Conservation (phyloP, 2,329 filamentous ascomycete species). For the Gnomoniopsis smithogilvyi region DNA sequence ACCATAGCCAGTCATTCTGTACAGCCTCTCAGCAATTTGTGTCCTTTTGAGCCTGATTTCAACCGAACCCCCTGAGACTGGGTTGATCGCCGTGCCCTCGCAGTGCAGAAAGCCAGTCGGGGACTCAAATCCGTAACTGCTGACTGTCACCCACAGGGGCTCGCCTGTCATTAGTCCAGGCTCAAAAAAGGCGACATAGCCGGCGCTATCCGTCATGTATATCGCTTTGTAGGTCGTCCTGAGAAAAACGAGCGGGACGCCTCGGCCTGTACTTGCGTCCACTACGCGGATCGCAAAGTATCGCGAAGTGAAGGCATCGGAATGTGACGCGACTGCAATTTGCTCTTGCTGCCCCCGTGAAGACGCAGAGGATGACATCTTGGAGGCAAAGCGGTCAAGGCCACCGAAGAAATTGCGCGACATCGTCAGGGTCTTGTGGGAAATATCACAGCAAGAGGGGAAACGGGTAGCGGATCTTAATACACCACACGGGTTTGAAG, state of each 20-base stretch:
- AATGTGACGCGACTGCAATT: not conserved
- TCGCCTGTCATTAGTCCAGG: slow-evolving; percentile 15
- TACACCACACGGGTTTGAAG: not conserved
- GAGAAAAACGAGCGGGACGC: slow-evolving; percentile 13
- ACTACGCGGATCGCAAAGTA: slow-evolving; percentile 14
- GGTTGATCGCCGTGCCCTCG: slow-evolving; percentile 11
- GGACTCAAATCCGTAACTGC: slow-evolving; percentile 17
- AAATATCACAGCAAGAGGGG: not conserved
- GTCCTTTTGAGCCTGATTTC: slow-evolving; percentile 15
- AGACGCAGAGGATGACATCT: slow-evolving; percentile 5
- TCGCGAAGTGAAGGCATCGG: not conserved
- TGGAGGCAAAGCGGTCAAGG: slow-evolving; percentile 11
- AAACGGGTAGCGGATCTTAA: not conserved
- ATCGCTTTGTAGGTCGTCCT: slow-evolving; percentile 13
- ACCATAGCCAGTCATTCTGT: slow-evolving; percentile 15
- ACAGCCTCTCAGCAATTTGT: slow-evolving; percentile 14
- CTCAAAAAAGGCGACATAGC: slow-evolving; percentile 17
- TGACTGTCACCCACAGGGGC: slow-evolving; percentile 15
- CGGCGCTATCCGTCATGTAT: slow-evolving; percentile 18
- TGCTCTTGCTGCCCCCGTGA: not conserved
- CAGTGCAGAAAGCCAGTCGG: slow-evolving; percentile 12
- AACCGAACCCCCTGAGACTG: not conserved
- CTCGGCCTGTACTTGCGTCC: slow-evolving; percentile 9
- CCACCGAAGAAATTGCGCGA: slow-evolving; percentile 8
- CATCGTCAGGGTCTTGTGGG: not conserved